Percentiles rank a stretch among this genome's conserved stretches.
phyloP scores from a whole-genome alignment of 768 basidiomycete genomes.

The Pisolithus microcarpus region DNA sequence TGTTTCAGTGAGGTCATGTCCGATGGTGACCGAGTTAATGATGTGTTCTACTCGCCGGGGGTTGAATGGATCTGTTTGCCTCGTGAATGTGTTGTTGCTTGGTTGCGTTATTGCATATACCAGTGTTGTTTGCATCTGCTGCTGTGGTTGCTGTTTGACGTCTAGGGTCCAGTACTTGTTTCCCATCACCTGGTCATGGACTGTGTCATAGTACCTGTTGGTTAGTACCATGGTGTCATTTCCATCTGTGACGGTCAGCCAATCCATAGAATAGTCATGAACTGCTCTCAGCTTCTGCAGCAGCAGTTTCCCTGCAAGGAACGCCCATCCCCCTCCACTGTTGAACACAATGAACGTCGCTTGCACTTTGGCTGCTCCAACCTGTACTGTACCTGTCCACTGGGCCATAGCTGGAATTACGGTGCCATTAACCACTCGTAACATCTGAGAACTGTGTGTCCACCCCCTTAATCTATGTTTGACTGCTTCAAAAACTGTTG shows the following conservation, averaged over 20 bases:
- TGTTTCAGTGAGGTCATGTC: slow-evolving; percentile 20
- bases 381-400: background rate
- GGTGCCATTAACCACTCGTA: background rate
- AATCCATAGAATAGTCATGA: slow-evolving; percentile 19
- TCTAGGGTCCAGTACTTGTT: background rate
- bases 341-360: background rate
- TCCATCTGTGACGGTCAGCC: background rate
- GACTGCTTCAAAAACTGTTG: background rate
- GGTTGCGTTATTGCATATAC: background rate
- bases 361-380: background rate
- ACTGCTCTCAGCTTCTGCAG: slow-evolving; percentile 14
- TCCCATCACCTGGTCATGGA: background rate
- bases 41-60: slow-evolving; percentile 14
- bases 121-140: background rate
- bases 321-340: slow-evolving; percentile 20
- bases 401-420: background rate
- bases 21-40: slow-evolving; percentile 17
- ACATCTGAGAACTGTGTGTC: background rate
- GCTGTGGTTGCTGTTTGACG: background rate
- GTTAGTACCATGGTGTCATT: background rate
- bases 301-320: slow-evolving; percentile 24
- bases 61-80: background rate
- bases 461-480: background rate
- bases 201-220: background rate
- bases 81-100: background rate